Percentiles rank a stretch among this genome's conserved stretches.
phyloP scores from a whole-genome alignment of 1,284 basidiomycete species.

The Malassezia pachydermatis region DNA sequence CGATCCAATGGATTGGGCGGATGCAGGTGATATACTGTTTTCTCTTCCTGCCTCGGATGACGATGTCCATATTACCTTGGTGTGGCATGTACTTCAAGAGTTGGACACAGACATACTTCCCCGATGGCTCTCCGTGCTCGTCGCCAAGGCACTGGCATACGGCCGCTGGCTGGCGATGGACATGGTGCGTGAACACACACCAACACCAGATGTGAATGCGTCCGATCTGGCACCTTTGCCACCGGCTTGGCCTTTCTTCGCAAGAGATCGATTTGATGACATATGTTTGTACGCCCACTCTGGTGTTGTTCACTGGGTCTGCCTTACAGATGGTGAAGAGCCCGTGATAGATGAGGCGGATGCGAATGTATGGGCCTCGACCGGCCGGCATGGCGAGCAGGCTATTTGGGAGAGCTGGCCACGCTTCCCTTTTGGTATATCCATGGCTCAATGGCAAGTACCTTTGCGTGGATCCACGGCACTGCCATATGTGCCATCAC shows the following conservation, averaged over 20 bases:
- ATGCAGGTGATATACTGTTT: background rate
- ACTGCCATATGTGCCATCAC: background rate
- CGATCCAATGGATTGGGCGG: conserved; percentile 15
- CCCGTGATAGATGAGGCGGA: background rate
- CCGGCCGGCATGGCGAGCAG: background rate
- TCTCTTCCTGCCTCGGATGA: conserved; percentile 2
- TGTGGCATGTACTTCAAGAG: conserved; percentile 3
- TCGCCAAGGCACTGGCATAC: conserved; percentile 10
- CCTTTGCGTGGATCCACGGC: background rate
- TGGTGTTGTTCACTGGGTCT: background rate
- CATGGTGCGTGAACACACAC: background rate
- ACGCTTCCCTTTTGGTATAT: conserved; percentile 5
- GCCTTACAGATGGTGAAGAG: background rate
- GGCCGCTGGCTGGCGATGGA: conserved; percentile 1
- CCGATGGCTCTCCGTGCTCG: conserved; percentile 6
- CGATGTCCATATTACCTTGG: background rate
- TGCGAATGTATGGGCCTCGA: background rate
- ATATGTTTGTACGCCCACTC: conserved; percentile 8
- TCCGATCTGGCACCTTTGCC: background rate
- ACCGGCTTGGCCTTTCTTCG: background rate
- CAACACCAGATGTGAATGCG: background rate
- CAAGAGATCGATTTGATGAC: conserved; percentile 10
- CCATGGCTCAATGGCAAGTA: background rate
- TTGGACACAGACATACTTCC: background rate
- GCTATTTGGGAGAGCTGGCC: background rate